Evolutionary conservation across 2,329 filamentous ascomycete species (phyloP), one percentile per base, ranked within the genome.

Genomic region (Aspergillus sclerotialis): DNA sequence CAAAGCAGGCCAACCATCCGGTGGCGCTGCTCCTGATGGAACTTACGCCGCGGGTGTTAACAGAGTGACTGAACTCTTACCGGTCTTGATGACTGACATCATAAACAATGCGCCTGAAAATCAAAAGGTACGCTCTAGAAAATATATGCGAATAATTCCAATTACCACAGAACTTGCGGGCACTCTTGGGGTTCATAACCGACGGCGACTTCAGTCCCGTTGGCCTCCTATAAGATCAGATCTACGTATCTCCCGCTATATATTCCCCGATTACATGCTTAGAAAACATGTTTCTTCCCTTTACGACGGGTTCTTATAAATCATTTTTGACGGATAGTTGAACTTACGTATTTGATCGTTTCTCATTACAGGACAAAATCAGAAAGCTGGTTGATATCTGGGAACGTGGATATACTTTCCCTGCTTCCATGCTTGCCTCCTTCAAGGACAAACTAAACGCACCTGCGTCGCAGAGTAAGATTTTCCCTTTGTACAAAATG

Each of bases 311-410:
- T 29, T 35, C 44, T 47, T 40, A 48, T 39, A 36, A 43, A 43
- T 28, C 33, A 34, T 41, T 36, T 11, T 40, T 52, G 48, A 45
- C 45, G 56, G 55, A 64, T 55, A 56, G 55, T 53, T 43, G 49
- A 50, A 69, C 70, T 75, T 69, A 75, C 70, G 56, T 66, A 63
- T 64, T 39, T 40, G 50, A 58, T 55, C 57, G 45, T 58, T 48
- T 59, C 37, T 52, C 37, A 31, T 48, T 80, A 70, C 82, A 92
- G 84, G 87, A 94, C 61, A 96, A 95, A 70, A 90, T 96, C 64
- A 81, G 75, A 59, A 96, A 96, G 63, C 76, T 98, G 50, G 72
- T 96, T 66, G 89, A 94, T 59, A 98, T 98, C 49, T 98, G 92
- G 92, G 89, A 95, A 60, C 92, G 92, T 56, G 87, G 86, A 45